These are phyloP conservation scores for Rubus idaeus DNA, from an alignment of 306 rosid genomes.

Conservation along the genomic window DNA sequence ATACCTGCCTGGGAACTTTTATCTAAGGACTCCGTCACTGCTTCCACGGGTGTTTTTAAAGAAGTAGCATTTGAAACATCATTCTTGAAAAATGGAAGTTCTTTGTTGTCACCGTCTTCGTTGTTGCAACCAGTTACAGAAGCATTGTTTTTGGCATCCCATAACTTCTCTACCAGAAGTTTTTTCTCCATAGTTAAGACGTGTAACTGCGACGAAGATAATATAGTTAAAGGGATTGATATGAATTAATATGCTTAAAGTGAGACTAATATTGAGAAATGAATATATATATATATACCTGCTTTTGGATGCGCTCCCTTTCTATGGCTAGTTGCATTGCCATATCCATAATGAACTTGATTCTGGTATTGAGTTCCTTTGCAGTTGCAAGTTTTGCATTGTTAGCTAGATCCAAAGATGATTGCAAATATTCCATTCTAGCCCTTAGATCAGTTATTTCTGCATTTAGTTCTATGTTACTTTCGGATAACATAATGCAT, in stretches of 20 bases:
- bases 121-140: slow-evolving; percentile 26
- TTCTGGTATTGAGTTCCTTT: slow-evolving; percentile 55
- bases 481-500: slow-evolving; percentile 58
- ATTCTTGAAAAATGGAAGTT: slow-evolving; percentile 38
- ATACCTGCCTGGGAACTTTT: slow-evolving; percentile 78
- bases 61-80: slow-evolving; percentile 41
- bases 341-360: slow-evolving; percentile 71
- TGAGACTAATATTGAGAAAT: slow-evolving; percentile 7
- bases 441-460: slow-evolving; percentile 62
- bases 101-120: slow-evolving; percentile 42
- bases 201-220: slow-evolving; percentile 51
- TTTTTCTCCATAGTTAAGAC: slow-evolving; percentile 55
- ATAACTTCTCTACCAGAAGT: slow-evolving; percentile 45
- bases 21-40: slow-evolving; percentile 35
- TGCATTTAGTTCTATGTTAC: slow-evolving; percentile 54
- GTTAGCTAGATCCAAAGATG: slow-evolving; percentile 59
- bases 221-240: background rate
- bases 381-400: slow-evolving; percentile 44
- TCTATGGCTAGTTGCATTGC: slow-evolving; percentile 62
- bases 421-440: slow-evolving; percentile 50
- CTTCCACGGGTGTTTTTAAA: slow-evolving; percentile 45
- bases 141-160: slow-evolving; percentile 26
- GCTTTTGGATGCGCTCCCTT: slow-evolving; percentile 71
- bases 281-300: slow-evolving; percentile 49
- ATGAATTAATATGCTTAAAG: background rate